Percentiles rank a stretch among this genome's conserved stretches.
These are phyloP conservation scores for Pyrus bretschneideri DNA, from an alignment of 306 rosid species.

Conservation along the genomic window DNA sequence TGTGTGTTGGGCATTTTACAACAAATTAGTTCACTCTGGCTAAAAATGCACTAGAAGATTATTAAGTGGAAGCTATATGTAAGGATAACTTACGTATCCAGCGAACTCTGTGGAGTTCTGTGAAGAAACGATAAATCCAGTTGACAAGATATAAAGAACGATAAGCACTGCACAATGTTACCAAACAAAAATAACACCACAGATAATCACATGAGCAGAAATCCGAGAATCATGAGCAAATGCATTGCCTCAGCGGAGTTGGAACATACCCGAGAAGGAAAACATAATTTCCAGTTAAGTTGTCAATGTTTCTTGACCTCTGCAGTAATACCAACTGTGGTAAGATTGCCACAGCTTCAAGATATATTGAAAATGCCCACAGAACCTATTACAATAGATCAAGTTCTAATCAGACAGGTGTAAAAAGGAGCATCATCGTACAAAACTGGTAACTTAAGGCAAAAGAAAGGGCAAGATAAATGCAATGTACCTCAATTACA, in stretches of 20 bases:
- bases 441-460: neutral
- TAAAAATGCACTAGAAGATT: neutral
- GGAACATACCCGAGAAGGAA: conserved; percentile 27
- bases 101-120: conserved; percentile 18
- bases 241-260: neutral
- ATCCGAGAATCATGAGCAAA: neutral
- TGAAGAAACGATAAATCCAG: conserved; percentile 34
- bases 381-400: conserved; percentile 1
- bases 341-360: conserved; percentile 25
- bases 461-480: neutral
- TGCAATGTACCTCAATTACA: conserved; percentile 2
- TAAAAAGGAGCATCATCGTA: neutral
- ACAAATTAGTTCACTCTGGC: neutral
- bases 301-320: conserved; percentile 21
- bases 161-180: conserved; percentile 15
- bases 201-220: neutral
- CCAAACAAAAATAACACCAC: neutral
- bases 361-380: conserved; percentile 22
- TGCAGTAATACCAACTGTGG: conserved; percentile 29
- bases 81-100: conserved; percentile 25
- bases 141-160: conserved; percentile 26
- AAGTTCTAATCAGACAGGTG: neutral
- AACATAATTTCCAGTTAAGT: conserved; percentile 19
- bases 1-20: conserved; percentile 5
- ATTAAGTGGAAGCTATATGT: neutral